Evolutionary conservation across 257 asterid genomes (phyloP), one percentile per base, ranked within the genome.

Genomic region (Cruciata laevipes): DNA sequence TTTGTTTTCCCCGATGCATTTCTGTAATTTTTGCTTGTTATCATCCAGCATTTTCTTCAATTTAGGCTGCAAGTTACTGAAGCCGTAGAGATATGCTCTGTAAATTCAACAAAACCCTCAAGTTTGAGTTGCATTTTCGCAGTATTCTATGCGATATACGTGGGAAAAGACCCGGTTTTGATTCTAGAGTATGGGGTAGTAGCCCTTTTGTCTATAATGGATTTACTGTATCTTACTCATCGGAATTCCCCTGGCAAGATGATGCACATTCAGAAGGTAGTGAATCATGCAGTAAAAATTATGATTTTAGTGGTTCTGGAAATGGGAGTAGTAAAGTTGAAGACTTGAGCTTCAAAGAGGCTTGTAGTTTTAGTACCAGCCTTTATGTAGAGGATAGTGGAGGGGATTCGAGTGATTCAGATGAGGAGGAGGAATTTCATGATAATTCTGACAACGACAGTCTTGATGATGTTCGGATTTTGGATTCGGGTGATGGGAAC

Each of bases 381-480:
- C 47, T 6, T 32, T 23, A 64, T 57, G 33, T 11, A 52, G 62
- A 68, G 62, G 73, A 27, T 69, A 25, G 12, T 61, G 63, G 67
- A 66, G 63, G 61, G 66, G 75, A 66, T 62, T 74, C 35, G 77
- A 59, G 35, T 56, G 89, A 64, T 44, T 79, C 79, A 3, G 87
- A 77, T 18, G 72, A 71, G 79, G 80, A 69, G 75, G 63, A 47
- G 65, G 80, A 37, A 21, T 40, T 68, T 63, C 84, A 70, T 30
- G 86, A 68, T 30, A 69, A 44, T 61, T 5, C 1, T 72, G 63
- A 32, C 67, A 30, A 10, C 14, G 65, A 65, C 32, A 33, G 38
- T 18, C 87, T 77, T 59, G 83, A 78, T 49, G 91, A 83, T 65
- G 82, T 92, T 71, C 80, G 78, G 82, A 86, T 76, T 76, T 76